phyloP scores from a whole-genome alignment of 768 basidiomycete genomes.

The Podaxis sp. region DNA sequence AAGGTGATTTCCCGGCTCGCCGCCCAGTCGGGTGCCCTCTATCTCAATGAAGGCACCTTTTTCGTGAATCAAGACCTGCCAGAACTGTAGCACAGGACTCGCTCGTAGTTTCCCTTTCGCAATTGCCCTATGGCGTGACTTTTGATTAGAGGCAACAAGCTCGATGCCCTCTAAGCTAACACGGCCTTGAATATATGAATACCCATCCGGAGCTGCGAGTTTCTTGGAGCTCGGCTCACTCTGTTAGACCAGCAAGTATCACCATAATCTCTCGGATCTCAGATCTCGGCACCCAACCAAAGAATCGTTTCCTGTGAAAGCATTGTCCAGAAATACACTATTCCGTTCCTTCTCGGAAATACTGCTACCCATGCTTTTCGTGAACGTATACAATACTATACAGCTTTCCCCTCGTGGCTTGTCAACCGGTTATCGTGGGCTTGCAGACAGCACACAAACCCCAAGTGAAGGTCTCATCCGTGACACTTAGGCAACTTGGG shows the following conservation, averaged over 20 bases:
- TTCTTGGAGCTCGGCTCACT: slow-evolving; percentile 85
- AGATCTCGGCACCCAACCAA: slow-evolving; percentile 23
- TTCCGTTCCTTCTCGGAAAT: slow-evolving; percentile 93
- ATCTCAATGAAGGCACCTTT: slow-evolving; percentile 67
- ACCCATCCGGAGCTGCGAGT: slow-evolving; percentile 71
- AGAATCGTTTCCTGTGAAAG: slow-evolving; percentile 35
- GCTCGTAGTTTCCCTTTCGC: slow-evolving; percentile 54
- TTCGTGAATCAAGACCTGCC: slow-evolving; percentile 65
- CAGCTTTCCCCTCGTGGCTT: slow-evolving; percentile 62
- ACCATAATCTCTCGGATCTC: slow-evolving; percentile 46
- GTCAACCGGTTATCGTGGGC: slow-evolving; percentile 90
- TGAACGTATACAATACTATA: slow-evolving; percentile 69
- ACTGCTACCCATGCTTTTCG: slow-evolving; percentile 72
- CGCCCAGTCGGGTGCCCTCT: slow-evolving; percentile 35
- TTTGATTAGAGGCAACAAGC: neutral
- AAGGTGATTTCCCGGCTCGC: slow-evolving; percentile 1
- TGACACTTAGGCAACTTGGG: slow-evolving; percentile 79
- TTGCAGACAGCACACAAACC: slow-evolving; percentile 77
- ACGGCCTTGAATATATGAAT: slow-evolving; percentile 76
- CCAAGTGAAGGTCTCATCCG: slow-evolving; percentile 78
- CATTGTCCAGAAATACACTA: slow-evolving; percentile 58
- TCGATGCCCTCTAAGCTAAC: slow-evolving; percentile 47
- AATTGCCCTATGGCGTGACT: neutral
- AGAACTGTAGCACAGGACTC: slow-evolving; percentile 66
- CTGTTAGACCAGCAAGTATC: slow-evolving; percentile 58